Conservation (phyloP, 768 basidiomycete species). For the Pisolithus tinctorius region DNA sequence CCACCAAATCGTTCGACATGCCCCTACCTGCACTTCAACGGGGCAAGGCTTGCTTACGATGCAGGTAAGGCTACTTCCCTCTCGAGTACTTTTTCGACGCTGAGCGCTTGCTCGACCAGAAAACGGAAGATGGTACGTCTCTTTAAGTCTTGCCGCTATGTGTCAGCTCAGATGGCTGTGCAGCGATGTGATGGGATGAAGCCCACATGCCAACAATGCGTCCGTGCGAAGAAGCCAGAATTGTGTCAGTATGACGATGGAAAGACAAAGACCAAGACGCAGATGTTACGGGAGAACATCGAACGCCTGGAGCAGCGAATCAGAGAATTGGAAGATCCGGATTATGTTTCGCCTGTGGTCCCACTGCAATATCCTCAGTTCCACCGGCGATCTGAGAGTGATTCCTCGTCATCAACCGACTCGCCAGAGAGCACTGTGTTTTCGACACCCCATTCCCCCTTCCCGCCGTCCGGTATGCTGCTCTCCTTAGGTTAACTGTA, state of each 20-base stretch:
- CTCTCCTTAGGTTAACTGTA: neutral
- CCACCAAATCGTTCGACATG: constrained; percentile 23
- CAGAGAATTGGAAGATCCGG: constrained; percentile 69
- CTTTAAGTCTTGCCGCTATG: neutral
- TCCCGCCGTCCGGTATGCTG: constrained; percentile 44
- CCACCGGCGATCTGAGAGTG: constrained; percentile 36
- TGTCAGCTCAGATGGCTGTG: constrained; percentile 8
- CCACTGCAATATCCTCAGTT: constrained; percentile 64
- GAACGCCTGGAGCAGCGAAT: constrained; percentile 64
- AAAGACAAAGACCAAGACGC: constrained; percentile 76
- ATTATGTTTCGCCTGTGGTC: constrained; percentile 61
- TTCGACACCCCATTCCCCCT: constrained; percentile 53
- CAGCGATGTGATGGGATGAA: constrained; percentile 75
- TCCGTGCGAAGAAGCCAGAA: constrained; percentile 69
- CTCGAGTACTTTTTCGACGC: constrained; percentile 6
- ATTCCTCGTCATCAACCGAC: constrained; percentile 43
- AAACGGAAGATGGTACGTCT: constrained; percentile 61
- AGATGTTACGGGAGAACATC: constrained; percentile 73
- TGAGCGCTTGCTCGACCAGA: constrained; percentile 28
- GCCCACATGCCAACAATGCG: constrained; percentile 74
- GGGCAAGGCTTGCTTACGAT: constrained; percentile 67
- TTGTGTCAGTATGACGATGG: constrained; percentile 80
- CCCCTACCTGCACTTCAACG: constrained; percentile 46
- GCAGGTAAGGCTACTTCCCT: constrained; percentile 39
- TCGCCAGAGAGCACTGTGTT: constrained; percentile 48